These are phyloP conservation scores for Ustilago loliicola DNA, from an alignment of 1,284 basidiomycete species.

Conservation along the genomic window DNA sequence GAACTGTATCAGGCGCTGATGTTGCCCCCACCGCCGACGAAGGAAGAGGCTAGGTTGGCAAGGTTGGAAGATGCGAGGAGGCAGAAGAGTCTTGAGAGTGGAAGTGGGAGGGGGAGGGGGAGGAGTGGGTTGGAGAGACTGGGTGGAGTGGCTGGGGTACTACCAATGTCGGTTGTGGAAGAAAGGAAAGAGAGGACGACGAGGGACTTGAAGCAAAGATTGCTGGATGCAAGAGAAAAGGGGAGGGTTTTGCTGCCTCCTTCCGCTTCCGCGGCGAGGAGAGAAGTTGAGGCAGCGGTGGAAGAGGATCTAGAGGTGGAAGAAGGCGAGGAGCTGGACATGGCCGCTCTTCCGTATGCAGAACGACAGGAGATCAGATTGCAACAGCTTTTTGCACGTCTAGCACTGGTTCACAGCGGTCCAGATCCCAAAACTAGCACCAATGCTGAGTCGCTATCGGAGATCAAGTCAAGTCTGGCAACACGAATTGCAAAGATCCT, in stretches of 20 bases:
- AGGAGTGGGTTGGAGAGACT: conserved; percentile 17
- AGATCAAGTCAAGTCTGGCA: conserved; percentile 46
- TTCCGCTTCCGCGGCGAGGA: not conserved
- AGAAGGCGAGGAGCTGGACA: conserved; percentile 9
- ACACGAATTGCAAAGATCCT: conserved; percentile 39
- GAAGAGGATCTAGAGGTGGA: not conserved
- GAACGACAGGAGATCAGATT: conserved; percentile 44
- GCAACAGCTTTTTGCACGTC: conserved; percentile 45
- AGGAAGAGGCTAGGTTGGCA: conserved; percentile 45
- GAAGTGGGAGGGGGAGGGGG: conserved; percentile 5
- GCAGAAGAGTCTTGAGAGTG: conserved; percentile 17
- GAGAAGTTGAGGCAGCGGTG: not conserved
- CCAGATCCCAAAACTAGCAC: not conserved
- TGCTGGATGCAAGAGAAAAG: conserved; percentile 44
- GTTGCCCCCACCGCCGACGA: conserved; percentile 39
- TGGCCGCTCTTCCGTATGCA: conserved; percentile 30
- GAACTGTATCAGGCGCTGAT: conserved; percentile 63
- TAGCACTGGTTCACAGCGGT: conserved; percentile 32
- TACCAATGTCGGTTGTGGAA: conserved; percentile 22
- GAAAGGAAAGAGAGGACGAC: conserved; percentile 9
- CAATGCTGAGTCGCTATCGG: conserved; percentile 14
- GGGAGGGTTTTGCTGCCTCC: conserved; percentile 34
- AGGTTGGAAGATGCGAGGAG: conserved; percentile 34
- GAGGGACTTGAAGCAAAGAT: conserved; percentile 32
- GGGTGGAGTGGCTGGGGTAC: not conserved